A percentile compares a stretch with the other conserved stretches of the same genome.
Evolutionary conservation across 202 grass and related monocot species (phyloP).

Genomic region (Carex sylvatica): DNA sequence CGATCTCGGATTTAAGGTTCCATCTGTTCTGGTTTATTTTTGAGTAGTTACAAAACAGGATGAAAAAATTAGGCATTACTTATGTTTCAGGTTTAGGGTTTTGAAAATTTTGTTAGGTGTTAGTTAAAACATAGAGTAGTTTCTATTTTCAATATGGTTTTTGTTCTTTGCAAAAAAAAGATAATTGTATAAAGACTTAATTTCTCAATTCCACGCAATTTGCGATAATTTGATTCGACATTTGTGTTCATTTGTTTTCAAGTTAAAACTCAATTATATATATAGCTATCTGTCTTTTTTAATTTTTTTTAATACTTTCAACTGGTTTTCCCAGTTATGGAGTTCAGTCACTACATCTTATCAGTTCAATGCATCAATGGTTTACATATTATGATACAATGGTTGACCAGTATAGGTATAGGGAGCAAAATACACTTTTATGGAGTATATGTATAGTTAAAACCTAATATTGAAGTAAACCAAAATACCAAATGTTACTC

Average conservation of each 20-base stretch:
- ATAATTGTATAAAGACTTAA: not conserved
- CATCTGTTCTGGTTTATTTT: slow-evolving; percentile 39
- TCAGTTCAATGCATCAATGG: not conserved
- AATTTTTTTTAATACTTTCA: no score
- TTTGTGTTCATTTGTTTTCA: slow-evolving; percentile 9
- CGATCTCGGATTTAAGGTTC: slow-evolving; percentile 44
- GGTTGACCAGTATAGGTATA: not conserved
- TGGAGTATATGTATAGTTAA: not conserved
- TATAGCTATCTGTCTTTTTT: not conserved
- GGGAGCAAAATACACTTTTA: not conserved
- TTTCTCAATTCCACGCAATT: slow-evolving; percentile 6
- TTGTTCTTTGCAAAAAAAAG: not conserved
- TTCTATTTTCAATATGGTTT: not conserved
- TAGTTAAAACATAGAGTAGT: slow-evolving; percentile 1
- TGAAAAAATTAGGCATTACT: slow-evolving; percentile 7
- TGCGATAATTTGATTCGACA: not conserved
- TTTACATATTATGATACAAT: not conserved
- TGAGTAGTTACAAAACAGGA: slow-evolving; percentile 26
- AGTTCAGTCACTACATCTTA: not conserved
- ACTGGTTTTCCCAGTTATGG: no score
- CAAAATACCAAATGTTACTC: not conserved
- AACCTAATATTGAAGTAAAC: not conserved
- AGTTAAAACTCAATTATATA: not conserved
- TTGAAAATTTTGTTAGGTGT: slow-evolving; percentile 19
- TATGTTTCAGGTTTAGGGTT: no score